Percentiles rank a stretch among this genome's conserved stretches.
phyloP scores from a whole-genome alignment of 2,329 filamentous ascomycete genomes.

The Myriosclerotinia curreyana region DNA sequence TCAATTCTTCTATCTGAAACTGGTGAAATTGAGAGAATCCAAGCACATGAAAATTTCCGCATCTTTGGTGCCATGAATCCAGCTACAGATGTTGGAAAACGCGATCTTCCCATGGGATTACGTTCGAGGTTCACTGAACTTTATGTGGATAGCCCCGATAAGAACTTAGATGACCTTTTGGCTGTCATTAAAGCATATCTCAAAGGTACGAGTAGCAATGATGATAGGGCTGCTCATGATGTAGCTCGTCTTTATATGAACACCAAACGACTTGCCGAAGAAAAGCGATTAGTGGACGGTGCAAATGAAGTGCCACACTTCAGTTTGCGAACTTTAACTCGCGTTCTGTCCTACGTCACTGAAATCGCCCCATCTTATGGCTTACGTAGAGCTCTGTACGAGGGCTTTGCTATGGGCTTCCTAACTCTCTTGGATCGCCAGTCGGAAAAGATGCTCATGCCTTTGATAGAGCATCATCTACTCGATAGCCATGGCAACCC shows the following conservation, averaged over 20 bases:
- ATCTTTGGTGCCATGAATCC: constrained; percentile 99
- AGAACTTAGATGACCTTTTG: constrained; percentile 78
- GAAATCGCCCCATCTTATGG: constrained; percentile 83
- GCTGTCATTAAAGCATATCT: constrained; percentile 88
- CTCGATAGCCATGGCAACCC: constrained; percentile 67
- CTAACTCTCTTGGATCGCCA: constrained; percentile 80
- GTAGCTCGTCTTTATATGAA: constrained; percentile 85
- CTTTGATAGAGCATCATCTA: constrained; percentile 77
- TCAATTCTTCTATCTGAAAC: constrained; percentile 90
- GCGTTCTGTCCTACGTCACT: constrained; percentile 82
- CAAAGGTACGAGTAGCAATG: constrained; percentile 65
- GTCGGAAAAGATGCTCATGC: constrained; percentile 75
- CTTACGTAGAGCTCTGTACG: constrained; percentile 79
- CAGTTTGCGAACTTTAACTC: constrained; percentile 88
- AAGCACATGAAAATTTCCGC: constrained; percentile 87
- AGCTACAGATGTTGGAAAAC: constrained; percentile 94
- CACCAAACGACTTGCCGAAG: constrained; percentile 75
- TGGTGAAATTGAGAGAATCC: constrained; percentile 84
- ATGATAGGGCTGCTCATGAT: constrained; percentile 72
- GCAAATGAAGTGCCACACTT: constrained; percentile 96
- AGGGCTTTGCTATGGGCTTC: constrained; percentile 98
- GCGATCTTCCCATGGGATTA: constrained; percentile 84
- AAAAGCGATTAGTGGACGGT: constrained; percentile 86
- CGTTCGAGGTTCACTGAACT: constrained; percentile 93
- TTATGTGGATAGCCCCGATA: constrained; percentile 88